Evolutionary conservation across 805 yeast species (phyloP).

Genomic region (Helenozyma rhizophorensis): DNA sequence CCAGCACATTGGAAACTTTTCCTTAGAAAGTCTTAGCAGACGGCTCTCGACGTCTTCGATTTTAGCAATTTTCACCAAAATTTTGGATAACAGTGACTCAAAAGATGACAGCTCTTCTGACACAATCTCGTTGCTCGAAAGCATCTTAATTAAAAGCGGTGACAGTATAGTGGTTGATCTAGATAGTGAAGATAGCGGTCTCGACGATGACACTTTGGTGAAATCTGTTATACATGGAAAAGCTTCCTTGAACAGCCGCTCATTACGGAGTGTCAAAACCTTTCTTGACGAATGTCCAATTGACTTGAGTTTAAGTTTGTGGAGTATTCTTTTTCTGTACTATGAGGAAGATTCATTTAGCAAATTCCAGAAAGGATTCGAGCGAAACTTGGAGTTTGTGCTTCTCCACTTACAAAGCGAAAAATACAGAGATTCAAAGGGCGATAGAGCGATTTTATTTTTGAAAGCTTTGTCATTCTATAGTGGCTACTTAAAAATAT

Average conservation of each 20-base stretch:
- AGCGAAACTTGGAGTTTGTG: conserved; percentile 45
- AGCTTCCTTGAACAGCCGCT: conserved; percentile 14
- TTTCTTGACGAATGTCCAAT: conserved; percentile 64
- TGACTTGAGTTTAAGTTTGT: conserved; percentile 63
- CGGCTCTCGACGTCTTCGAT: conserved; percentile 72
- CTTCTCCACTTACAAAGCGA: conserved; percentile 27
- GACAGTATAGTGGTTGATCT: neutral
- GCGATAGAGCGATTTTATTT: conserved; percentile 40
- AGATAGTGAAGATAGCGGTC: neutral
- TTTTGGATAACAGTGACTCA: conserved; percentile 33
- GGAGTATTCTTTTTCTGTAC: conserved; percentile 65
- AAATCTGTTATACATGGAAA: conserved; percentile 12
- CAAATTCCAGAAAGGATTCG: conserved; percentile 47
- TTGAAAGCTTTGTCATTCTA: conserved; percentile 50
- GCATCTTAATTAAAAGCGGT: conserved; percentile 34
- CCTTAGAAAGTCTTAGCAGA: conserved; percentile 43
- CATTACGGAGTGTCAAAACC: conserved; percentile 46
- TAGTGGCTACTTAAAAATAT: conserved; percentile 45
- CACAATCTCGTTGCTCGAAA: conserved; percentile 41
- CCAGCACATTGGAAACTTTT: conserved; percentile 54
- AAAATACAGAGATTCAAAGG: conserved; percentile 13
- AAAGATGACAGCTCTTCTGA: conserved; percentile 23
- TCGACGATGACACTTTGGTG: conserved; percentile 5
- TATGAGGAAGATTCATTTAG: conserved; percentile 34
- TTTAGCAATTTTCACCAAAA: conserved; percentile 56